Base-by-base conservation (phyloP, 179 eudicot genomes). In the Heliamphora ciliata region DNA sequence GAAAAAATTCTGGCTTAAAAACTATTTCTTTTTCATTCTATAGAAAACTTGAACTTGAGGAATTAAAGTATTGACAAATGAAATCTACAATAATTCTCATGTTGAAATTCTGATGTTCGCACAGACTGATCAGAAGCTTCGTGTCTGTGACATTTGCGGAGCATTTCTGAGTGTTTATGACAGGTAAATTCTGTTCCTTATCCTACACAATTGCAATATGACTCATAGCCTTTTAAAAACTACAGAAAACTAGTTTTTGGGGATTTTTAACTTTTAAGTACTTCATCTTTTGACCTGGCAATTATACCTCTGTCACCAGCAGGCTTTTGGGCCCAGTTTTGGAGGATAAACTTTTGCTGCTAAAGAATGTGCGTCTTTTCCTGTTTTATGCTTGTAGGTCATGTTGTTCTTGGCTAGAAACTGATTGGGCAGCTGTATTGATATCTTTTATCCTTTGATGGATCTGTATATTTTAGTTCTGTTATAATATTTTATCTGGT, bases 131-230 rank as follows among this genome's bases (percentile, higher is more conserved):
- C 98, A 96, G 90, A 96, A 96, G 91, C 89, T 96, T 72, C 99
- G 99, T 83, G 99, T 96, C 74, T 96, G 99, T 84, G 97, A 96
- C 89, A 96, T 96, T 67, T 96, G 99, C 89, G 99, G 99, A 85
- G 98, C 99, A 78, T 96, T 96, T 83, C 85, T 96, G 88, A 96
- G 99, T 87, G 98, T 96, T 76, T 96, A 96, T 85, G 99, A 96
- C 93, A 96, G 93, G 99, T 96, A 90, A 83, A 75, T 24, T 69
- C 69, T 78, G 40, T 31, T 17, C 59, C 47, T 24, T 77, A 40
- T 80, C 24, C 67, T 77, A 77, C 6, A 24, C 13, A 13, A 61
- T 66, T 2, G 56, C 7, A 59, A 5, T 66, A 31, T 47, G 4
- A n/a, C 73, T 40, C 14, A 44, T 17, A 47, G 40, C 67, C 77